Percentiles rank a stretch among this genome's conserved stretches.
Conservation (phyloP, 192 early-diverging fungal genomes). For the Coemansia erecta region DNA sequence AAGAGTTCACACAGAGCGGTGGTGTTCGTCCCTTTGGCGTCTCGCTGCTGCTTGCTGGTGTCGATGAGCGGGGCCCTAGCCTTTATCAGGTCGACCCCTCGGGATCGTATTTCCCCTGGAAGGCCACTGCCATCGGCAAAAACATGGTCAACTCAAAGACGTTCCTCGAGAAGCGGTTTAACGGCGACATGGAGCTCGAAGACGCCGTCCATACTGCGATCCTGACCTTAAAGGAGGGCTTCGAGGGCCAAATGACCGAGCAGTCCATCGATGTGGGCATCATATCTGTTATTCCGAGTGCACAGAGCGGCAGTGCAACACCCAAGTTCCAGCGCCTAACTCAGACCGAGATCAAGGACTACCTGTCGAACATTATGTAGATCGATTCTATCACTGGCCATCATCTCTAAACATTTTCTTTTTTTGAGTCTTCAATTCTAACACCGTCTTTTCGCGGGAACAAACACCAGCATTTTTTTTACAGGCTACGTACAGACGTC, state of each 20-base stretch:
- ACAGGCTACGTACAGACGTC: not conserved
- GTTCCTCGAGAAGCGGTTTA: slow-evolving; percentile 95
- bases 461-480: not conserved
- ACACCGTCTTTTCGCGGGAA: not conserved
- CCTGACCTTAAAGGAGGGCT: slow-evolving; percentile 98
- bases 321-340: slow-evolving; percentile 81
- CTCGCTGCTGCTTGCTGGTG: slow-evolving; percentile 93
- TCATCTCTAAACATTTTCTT: too few species aligned
- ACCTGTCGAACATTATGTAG: slow-evolving; percentile 85
- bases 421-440: not conserved
- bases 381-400: not conserved
- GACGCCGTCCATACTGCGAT: slow-evolving; percentile 99
- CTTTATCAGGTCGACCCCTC: slow-evolving; percentile 99
- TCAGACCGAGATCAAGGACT: slow-evolving; percentile 90
- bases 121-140: slow-evolving; percentile 98
- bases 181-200: slow-evolving; percentile 93
- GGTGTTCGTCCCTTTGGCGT: slow-evolving; percentile 99
- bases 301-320: slow-evolving; percentile 56
- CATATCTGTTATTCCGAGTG: slow-evolving; percentile 50
- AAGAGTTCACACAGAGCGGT: slow-evolving; percentile 98
- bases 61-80: slow-evolving; percentile 85
- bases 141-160: slow-evolving; percentile 99
- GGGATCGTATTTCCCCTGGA: slow-evolving; percentile 98
- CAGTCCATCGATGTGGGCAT: slow-evolving; percentile 94
- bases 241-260: slow-evolving; percentile 98